Base-by-base conservation (phyloP, 1,139 yeast species). In the Zygosaccharomyces sapae region DNA sequence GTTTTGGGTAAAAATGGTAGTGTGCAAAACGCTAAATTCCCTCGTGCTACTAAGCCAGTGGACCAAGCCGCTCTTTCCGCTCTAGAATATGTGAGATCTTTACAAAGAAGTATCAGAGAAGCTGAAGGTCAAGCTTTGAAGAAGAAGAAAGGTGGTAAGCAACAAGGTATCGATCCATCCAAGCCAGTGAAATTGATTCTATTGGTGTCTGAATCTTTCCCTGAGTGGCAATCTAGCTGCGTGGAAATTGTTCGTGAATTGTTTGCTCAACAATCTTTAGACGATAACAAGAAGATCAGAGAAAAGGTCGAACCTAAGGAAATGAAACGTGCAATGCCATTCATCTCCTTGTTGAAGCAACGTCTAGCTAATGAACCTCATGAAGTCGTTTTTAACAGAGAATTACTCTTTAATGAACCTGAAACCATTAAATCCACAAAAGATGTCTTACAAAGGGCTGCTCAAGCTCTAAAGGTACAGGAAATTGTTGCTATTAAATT, bases 251-350 rank as follows among this genome's bases (percentile, higher is more conserved):
- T 88, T 33, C 80, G 89, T 60, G 83, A 85, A 56, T 76, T 89
- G 56, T 86, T 85, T 63, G 92, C 84, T 55, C 68, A 66, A 41
- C 80, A 79, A 24, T 67, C 76, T 29, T 72, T 85, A 58, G 74
- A 80, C 52, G 89, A 84, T 64, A 81, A 75, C 69, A 76, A 76
- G 58, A 70, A 69, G 48, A 72, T 85, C 55, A 83, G 77, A 66
- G 75, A 78, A 55, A 78, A 72, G 62, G 81, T 85, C 51, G 67
- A 70, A 27, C 85, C 85, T 54, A 81, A 80, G 67, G 92, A 85
- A 60, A 81, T 90, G 84, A 89, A 89, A 77, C 83, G 95, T 59
- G 97, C 96, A 53, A 92, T 94, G 98, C 97, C 97, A 51, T 92
- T 90, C 68, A 90, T 92, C 55, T 83, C 92, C 54, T 74, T 80